Conservation (phyloP, 371 early-diverging fungal species). For the Apophysomyces ossiformis region DNA sequence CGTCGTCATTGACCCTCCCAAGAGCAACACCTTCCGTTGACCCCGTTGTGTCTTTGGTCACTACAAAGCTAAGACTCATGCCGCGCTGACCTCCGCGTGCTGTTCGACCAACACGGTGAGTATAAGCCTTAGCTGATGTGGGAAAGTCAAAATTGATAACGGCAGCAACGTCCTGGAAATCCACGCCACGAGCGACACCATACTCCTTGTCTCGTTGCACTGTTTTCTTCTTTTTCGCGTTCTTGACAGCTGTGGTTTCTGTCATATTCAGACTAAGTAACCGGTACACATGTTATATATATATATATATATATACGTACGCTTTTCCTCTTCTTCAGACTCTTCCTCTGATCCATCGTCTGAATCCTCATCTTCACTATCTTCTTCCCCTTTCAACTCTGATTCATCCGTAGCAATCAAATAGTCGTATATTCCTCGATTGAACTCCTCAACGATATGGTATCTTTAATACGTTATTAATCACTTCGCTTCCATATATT, state of each 20-base stretch:
- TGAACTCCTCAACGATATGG: slow-evolving; percentile 97
- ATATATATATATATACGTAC: slow-evolving; percentile 11
- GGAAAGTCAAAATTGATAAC: slow-evolving; percentile 99
- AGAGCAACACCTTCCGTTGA: slow-evolving; percentile 35
- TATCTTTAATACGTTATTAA: slow-evolving; percentile 48
- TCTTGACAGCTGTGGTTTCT: slow-evolving; percentile 22
- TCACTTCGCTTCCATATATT: background rate
- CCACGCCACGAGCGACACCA: slow-evolving; percentile 97
- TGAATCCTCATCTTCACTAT: slow-evolving; percentile 59
- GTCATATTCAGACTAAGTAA: no score
- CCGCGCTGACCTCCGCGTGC: slow-evolving; percentile 93
- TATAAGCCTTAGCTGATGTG: slow-evolving; percentile 84
- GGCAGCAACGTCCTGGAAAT: slow-evolving; percentile 91
- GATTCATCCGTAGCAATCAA: slow-evolving; percentile 96
- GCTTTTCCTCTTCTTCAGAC: slow-evolving; percentile 30
- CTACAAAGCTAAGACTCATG: slow-evolving; percentile 88
- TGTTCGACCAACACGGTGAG: slow-evolving; percentile 97
- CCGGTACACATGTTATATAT: background rate
- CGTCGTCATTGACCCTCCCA: slow-evolving; percentile 60
- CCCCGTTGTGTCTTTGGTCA: slow-evolving; percentile 48
- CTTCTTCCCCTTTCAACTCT: slow-evolving; percentile 72
- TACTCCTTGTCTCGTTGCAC: slow-evolving; percentile 78
- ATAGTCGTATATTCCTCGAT: slow-evolving; percentile 95
- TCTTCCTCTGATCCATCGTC: slow-evolving; percentile 21
- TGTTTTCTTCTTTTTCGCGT: slow-evolving; percentile 57